Evolutionary conservation across 805 yeast genomes (phyloP).

Genomic region (Myxozyma melibiosi): DNA sequence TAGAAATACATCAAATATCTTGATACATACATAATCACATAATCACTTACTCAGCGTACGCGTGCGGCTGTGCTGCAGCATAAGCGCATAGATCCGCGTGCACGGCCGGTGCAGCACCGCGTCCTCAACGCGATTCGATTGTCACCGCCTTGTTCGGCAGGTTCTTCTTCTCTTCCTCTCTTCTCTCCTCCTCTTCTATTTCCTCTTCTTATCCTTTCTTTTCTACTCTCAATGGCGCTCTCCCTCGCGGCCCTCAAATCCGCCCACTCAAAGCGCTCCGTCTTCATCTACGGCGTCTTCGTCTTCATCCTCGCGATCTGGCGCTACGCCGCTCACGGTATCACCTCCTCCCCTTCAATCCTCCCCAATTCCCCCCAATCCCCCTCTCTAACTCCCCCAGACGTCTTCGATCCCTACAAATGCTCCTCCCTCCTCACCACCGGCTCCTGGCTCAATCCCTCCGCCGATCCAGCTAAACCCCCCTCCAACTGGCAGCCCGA

Average conservation of each 20-base stretch:
- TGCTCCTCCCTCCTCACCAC: constrained; percentile 26
- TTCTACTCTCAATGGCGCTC: neutral
- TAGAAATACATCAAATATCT: neutral
- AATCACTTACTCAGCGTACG: neutral
- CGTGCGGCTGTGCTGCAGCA: constrained; percentile 15
- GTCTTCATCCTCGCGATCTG: constrained; percentile 26
- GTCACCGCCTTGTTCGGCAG: neutral
- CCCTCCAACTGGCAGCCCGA: constrained; percentile 36
- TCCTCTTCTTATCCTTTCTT: neutral
- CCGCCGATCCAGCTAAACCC: constrained; percentile 3
- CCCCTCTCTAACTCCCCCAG: constrained; percentile 1
- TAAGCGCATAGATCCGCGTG: neutral
- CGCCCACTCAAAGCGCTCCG: constrained; percentile 18
- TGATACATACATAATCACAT: neutral
- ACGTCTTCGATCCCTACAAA: constrained; percentile 29
- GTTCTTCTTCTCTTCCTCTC: neutral
- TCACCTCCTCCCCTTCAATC: constrained; percentile 9
- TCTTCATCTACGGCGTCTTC: constrained; percentile 18
- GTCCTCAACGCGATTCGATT: neutral
- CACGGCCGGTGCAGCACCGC: neutral
- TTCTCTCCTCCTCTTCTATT: neutral
- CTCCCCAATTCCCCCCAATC: constrained; percentile 29
- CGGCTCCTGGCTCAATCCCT: constrained; percentile 24
- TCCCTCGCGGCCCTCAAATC: constrained; percentile 2
- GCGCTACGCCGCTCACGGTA: constrained; percentile 25